Evolutionary conservation across 495 filamentous ascomycete genomes (phyloP), one percentile per base, ranked within the genome.

Genomic region (Chlorociboria aeruginascens): DNA sequence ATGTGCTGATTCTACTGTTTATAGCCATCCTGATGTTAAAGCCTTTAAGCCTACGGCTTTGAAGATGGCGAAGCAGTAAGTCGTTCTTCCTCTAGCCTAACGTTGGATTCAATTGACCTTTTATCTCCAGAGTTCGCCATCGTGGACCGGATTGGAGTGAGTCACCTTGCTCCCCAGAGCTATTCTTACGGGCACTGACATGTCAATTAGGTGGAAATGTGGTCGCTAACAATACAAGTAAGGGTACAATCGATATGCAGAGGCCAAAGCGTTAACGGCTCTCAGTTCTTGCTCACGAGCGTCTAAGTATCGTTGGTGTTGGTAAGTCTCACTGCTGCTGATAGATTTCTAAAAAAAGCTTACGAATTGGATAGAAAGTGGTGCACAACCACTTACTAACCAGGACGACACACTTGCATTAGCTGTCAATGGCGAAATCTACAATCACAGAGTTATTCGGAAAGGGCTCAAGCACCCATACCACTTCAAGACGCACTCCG

Each of bases 391-490:
- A 43, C 76, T 98, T 40, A 81, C 92, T 66, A 97, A 85, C 72
- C 80, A 88, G 45, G 89, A 95, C 61, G 83, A 78, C 46, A 83
- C 76, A 51, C 80, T 98, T 53, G 81, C 88, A 48, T 77, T 98
- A 42, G 92, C 92, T 49, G 92, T 96, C 80, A 98, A 98, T 68
- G 92, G 92, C 67, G 92, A 98, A 67, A 98, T 98, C 65, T 98
- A 98, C 75, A 98, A 98, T 78, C 92, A 98, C 69, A 81, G 89
- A 53, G 77, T 95, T 55, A 70, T 98, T 55, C 81, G 92, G 53
- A 96, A 95, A 68, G 70, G 68, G 51, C 66, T 96, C 60, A 85
- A 85, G 66, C 69, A 67, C 17, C 77, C 82, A 20, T 90, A 94
- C 65, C 79, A 84, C 66, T 98, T 95, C 77, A 94, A 93, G 79